Evolutionary conservation across 1,284 basidiomycete genomes (phyloP).

Genomic region (Cystobasidiaceae sp.): DNA sequence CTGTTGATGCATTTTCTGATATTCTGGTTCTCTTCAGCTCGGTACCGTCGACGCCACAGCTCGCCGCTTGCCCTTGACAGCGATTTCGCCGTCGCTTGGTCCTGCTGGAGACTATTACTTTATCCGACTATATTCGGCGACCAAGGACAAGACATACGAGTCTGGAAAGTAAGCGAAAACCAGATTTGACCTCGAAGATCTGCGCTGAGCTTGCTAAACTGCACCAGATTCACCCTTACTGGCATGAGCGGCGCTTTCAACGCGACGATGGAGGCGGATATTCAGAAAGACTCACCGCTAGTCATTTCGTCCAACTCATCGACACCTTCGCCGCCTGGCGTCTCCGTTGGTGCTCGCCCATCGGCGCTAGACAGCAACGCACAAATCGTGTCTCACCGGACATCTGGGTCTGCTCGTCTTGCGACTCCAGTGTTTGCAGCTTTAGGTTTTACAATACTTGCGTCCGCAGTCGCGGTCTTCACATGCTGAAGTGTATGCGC

Average conservation of each 20-base stretch:
- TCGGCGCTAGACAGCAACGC: not conserved
- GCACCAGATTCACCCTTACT: slow-evolving; percentile 25
- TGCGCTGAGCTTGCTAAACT: not conserved
- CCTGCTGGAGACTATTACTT: slow-evolving; percentile 20
- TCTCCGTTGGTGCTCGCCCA: not conserved
- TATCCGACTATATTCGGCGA: not conserved
- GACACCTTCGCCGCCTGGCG: slow-evolving; percentile 1
- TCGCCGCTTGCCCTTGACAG: not conserved
- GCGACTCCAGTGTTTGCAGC: too few relatives aligned
- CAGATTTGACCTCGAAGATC: too few relatives aligned
- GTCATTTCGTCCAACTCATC: slow-evolving; percentile 1
- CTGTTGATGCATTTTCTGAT: not conserved
- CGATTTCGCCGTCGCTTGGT: not conserved
- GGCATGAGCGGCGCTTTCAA: slow-evolving; percentile 29
- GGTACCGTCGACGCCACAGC: slow-evolving; percentile 20
- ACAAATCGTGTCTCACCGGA: not conserved
- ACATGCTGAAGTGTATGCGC: too few relatives aligned
- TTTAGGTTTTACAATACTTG: too few relatives aligned
- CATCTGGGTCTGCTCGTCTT: not conserved
- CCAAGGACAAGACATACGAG: slow-evolving; percentile 1
- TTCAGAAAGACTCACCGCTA: not conserved
- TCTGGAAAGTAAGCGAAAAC: slow-evolving; percentile 18
- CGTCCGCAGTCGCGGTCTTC: too few relatives aligned
- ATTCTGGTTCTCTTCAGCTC: not conserved
- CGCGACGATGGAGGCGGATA: not conserved